Evolutionary conservation across 148 eudicot genomes (phyloP).

Genomic region (Suaeda aralocaspica): DNA sequence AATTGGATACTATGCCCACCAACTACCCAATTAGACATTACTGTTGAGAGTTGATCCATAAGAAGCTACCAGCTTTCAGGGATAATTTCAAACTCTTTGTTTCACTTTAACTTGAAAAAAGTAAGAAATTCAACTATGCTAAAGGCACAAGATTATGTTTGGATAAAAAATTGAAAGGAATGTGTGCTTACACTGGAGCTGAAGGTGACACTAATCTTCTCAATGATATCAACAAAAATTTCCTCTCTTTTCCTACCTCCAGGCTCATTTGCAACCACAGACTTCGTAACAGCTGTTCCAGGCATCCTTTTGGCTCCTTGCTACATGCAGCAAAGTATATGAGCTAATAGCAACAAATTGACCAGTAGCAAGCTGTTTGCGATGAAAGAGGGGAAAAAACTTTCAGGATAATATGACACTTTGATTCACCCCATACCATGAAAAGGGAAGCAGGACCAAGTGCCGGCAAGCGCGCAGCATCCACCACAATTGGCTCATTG

Average conservation of each 20-base stretch:
- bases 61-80: not conserved
- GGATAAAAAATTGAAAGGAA: slow-evolving; percentile 12
- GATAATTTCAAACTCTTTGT: not conserved
- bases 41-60: not conserved
- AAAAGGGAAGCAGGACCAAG: slow-evolving; percentile 87
- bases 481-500: slow-evolving; percentile 90
- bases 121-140: slow-evolving; percentile 6
- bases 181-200: slow-evolving; percentile 78
- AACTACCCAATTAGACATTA: not conserved
- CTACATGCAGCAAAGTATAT: slow-evolving; percentile 41
- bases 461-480: slow-evolving; percentile 74
- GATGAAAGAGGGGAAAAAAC: not conserved
- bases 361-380: slow-evolving; percentile 4
- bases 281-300: slow-evolving; percentile 94
- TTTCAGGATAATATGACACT: not conserved
- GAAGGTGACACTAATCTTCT: slow-evolving; percentile 94
- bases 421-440: slow-evolving; percentile 51
- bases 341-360: slow-evolving; percentile 16
- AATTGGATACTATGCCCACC: not conserved
- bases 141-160: not conserved
- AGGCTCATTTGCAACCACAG: slow-evolving; percentile 95
- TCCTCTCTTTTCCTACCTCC: slow-evolving; percentile 95
- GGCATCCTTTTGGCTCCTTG: slow-evolving; percentile 97
- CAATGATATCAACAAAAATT: slow-evolving; percentile 94
- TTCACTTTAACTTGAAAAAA: not conserved